Evolutionary conservation across 352 stramenopile species (phyloP).

Genomic region (Phytopythium litorale): DNA sequence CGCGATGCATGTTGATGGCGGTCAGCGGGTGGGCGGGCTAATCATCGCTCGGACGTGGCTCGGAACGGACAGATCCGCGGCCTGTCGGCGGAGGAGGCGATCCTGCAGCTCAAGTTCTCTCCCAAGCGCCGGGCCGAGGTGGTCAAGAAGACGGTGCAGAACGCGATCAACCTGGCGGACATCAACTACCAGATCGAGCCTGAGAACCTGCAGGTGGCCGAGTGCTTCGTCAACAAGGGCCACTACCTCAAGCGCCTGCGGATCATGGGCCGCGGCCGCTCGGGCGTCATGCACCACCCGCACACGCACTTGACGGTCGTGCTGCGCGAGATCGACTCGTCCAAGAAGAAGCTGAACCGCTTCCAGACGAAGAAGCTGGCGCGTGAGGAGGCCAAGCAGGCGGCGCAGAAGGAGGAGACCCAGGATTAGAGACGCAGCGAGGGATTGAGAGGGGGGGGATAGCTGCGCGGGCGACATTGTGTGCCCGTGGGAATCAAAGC

Average conservation of each 20-base stretch:
- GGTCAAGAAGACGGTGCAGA: constrained; percentile 83
- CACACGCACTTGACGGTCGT: constrained; percentile 79
- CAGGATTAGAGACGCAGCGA: background rate
- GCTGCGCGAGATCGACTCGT: constrained; percentile 73
- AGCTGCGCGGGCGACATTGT: background rate
- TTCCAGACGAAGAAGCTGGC: constrained; percentile 73
- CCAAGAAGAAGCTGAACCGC: constrained; percentile 72
- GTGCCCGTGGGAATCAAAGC: background rate
- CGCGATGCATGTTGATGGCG: too few species aligned
- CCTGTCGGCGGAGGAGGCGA: constrained; percentile 62
- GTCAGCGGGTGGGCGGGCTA: too few species aligned
- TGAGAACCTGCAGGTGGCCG: constrained; percentile 74
- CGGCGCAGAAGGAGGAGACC: constrained; percentile 9
- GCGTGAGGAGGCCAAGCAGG: constrained; percentile 45
- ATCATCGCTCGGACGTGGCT: background rate
- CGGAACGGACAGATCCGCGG: constrained; percentile 41
- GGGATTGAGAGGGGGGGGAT: background rate
- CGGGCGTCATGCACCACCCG: constrained; percentile 82
- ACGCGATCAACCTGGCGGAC: constrained; percentile 84
- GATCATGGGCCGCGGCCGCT: constrained; percentile 81
- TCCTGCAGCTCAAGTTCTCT: constrained; percentile 87
- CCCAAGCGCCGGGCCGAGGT: constrained; percentile 82
- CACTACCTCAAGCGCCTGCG: constrained; percentile 78
- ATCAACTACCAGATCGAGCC: constrained; percentile 89
- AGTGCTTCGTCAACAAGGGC: constrained; percentile 87